phyloP scores from a whole-genome alignment of 495 filamentous ascomycete genomes.

The Apiosordaria backusii region DNA sequence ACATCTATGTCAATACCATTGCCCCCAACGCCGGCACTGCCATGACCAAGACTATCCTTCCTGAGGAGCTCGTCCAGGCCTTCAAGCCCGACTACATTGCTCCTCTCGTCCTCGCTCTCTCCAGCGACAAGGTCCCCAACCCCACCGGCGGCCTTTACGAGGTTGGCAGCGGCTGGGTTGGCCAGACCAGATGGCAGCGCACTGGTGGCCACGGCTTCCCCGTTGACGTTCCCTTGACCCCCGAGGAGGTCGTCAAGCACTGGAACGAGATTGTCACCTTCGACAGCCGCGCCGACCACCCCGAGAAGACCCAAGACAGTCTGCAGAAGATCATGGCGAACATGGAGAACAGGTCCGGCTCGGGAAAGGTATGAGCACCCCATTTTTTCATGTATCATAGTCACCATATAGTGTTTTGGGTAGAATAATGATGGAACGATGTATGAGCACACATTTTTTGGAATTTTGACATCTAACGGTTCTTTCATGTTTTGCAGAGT shows the following conservation, averaged over 20 bases:
- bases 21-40: slow-evolving; percentile 95
- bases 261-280: slow-evolving; percentile 84
- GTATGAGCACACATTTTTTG: neutral
- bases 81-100: slow-evolving; percentile 99
- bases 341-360: slow-evolving; percentile 65
- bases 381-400: slow-evolving; percentile 28
- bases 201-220: slow-evolving; percentile 90
- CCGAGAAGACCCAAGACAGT: slow-evolving; percentile 71
- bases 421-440: slow-evolving; percentile 10
- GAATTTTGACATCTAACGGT: slow-evolving; percentile 33
- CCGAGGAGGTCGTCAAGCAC: slow-evolving; percentile 74
- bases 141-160: slow-evolving; percentile 91
- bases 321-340: slow-evolving; percentile 89
- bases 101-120: slow-evolving; percentile 81
- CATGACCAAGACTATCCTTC: slow-evolving; percentile 94
- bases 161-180: slow-evolving; percentile 93
- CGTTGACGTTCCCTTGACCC: slow-evolving; percentile 78
- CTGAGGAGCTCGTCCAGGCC: slow-evolving; percentile 95
- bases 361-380: slow-evolving; percentile 47
- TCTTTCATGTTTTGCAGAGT: slow-evolving; percentile 29
- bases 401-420: slow-evolving; percentile 27
- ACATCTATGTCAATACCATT: slow-evolving; percentile 98
- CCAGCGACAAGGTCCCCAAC: slow-evolving; percentile 82
- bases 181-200: slow-evolving; percentile 91
- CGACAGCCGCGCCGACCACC: slow-evolving; percentile 86